A percentile compares a stretch with the other conserved stretches of the same genome.
Conservation (phyloP, 495 filamentous ascomycete species). For the Lophium mytilinum region DNA sequence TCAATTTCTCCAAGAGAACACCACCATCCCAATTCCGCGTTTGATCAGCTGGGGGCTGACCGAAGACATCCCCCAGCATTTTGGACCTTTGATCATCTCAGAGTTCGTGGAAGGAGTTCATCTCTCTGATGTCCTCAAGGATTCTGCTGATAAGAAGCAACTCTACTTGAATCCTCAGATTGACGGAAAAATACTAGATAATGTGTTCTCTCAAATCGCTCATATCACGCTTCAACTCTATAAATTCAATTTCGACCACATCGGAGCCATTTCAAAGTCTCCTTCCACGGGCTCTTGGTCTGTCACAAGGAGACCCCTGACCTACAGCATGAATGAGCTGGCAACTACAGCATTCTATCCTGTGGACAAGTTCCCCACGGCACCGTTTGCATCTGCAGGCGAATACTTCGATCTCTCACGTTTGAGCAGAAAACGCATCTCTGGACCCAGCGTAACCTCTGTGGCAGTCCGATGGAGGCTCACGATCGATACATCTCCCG, state of each 20-base stretch:
- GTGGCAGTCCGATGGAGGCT: no score
- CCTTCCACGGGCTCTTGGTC: neutral
- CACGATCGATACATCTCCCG: no score
- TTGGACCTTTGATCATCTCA: slow-evolving; percentile 3
- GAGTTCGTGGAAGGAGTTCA: slow-evolving; percentile 1
- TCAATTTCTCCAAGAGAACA: slow-evolving; percentile 5
- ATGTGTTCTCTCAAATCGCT: slow-evolving; percentile 1
- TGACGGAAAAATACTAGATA: neutral
- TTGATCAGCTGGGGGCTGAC: slow-evolving; percentile 1
- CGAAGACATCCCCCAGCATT: neutral
- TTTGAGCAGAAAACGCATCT: no score
- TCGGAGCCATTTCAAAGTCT: slow-evolving; percentile 1
- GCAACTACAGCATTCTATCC: slow-evolving; percentile 1
- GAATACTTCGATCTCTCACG: no score
- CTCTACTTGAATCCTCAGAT: slow-evolving; percentile 1
- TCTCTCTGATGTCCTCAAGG: neutral
- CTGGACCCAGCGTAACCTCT: no score
- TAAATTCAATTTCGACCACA: slow-evolving; percentile 3
- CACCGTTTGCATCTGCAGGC: no score
- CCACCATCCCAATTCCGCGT: slow-evolving; percentile 6
- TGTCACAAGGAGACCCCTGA: slow-evolving; percentile 2
- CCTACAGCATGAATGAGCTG: slow-evolving; percentile 9
- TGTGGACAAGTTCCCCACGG: neutral
- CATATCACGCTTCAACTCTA: slow-evolving; percentile 1
- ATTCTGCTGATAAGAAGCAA: neutral